phyloP scores from a whole-genome alignment of 139 green algal genomes.

The Chlorella sp. region DNA sequence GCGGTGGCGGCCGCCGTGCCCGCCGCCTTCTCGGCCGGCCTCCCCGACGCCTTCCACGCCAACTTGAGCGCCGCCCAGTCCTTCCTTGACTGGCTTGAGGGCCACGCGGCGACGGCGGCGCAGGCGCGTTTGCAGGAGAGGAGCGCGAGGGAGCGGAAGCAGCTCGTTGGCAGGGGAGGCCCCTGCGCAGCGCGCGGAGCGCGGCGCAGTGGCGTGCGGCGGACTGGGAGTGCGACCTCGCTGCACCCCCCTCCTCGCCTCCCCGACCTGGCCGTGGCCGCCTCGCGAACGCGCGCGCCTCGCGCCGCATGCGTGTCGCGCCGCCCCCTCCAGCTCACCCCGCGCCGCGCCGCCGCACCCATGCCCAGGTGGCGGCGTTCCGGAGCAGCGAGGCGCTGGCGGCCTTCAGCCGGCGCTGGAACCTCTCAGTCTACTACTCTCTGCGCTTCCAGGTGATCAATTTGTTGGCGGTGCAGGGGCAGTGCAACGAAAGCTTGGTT shows the following conservation, averaged over 20 bases:
- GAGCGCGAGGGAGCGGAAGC: too few relatives aligned
- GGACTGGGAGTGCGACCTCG: too few relatives aligned
- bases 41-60: conserved; percentile 79
- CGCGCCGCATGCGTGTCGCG: too few relatives aligned
- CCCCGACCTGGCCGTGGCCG: neutral
- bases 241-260: neutral
- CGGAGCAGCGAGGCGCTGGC: conserved; percentile 50
- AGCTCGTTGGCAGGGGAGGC: too few relatives aligned
- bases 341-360: too few relatives aligned
- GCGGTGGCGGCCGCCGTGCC: conserved; percentile 60
- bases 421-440: conserved; percentile 92
- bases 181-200: too few relatives aligned
- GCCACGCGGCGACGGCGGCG: conserved; percentile 15
- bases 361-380: conserved; percentile 59
- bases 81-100: conserved; percentile 63
- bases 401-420: conserved; percentile 84
- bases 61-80: conserved; percentile 74
- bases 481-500: too few relatives aligned
- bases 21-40: conserved; percentile 83
- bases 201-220: too few relatives aligned
- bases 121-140: conserved; percentile 2
- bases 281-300: neutral
- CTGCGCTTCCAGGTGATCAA: conserved; percentile 83
- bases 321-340: too few relatives aligned
- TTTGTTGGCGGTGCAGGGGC: neutral